Conservation (phyloP, 495 filamentous ascomycete species). For the Xylaria intraflava region DNA sequence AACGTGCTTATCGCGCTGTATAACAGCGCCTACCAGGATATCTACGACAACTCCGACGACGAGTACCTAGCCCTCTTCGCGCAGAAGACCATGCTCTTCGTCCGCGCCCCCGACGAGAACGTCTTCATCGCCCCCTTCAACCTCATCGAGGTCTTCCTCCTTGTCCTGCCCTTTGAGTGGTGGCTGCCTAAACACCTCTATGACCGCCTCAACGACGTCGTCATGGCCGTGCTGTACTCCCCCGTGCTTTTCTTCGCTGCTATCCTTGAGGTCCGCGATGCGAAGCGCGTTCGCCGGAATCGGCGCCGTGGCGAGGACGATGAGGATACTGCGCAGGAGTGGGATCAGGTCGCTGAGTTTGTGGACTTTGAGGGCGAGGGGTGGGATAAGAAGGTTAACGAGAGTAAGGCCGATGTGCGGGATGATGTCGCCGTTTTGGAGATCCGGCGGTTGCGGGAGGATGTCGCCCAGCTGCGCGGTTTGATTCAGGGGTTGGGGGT, state of each 20-base stretch:
- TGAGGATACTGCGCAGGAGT: constrained; percentile 82
- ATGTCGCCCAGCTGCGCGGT: constrained; percentile 60
- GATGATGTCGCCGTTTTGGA: constrained; percentile 62
- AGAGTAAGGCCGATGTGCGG: constrained; percentile 70
- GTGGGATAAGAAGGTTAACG: constrained; percentile 69
- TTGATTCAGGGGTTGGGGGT: constrained; percentile 15
- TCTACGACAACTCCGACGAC: constrained; percentile 88
- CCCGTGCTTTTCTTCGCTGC: constrained; percentile 78
- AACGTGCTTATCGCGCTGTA: constrained; percentile 96
- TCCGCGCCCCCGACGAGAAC: constrained; percentile 94
- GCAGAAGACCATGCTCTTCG: constrained; percentile 91
- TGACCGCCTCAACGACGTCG: constrained; percentile 70
- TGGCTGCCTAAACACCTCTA: constrained; percentile 70
- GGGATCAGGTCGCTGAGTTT: constrained; percentile 72
- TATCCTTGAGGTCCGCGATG: constrained; percentile 63
- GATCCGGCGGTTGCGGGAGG: constrained; percentile 58
- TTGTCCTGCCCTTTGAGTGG: constrained; percentile 88
- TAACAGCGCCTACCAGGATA: constrained; percentile 92
- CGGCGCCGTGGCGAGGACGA: constrained; percentile 77
- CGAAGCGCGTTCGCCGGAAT: constrained; percentile 61
- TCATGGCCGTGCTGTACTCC: constrained; percentile 83
- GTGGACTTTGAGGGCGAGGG: constrained; percentile 72
- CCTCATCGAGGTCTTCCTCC: constrained; percentile 74
- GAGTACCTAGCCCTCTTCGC: constrained; percentile 89
- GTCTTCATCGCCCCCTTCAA: constrained; percentile 97